A percentile compares a stretch with the other conserved stretches of the same genome.
Evolutionary conservation across 257 asterid genomes (phyloP).

Genomic region (Scutellaria galericulata): DNA sequence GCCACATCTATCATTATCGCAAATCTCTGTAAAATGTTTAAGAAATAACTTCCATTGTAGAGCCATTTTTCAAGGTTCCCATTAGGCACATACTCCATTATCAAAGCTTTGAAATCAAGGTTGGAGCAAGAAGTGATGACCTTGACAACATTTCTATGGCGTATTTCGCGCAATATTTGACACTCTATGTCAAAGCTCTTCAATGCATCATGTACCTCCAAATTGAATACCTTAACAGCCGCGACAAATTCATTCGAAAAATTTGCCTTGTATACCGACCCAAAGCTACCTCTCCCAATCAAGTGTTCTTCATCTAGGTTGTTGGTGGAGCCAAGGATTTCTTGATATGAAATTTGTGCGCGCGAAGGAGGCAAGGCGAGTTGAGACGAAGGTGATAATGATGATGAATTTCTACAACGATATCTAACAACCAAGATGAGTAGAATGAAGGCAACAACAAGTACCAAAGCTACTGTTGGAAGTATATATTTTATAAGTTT

Average conservation of each 20-base stretch:
- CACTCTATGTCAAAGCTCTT: slow-evolving; percentile 14
- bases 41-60: neutral
- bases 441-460: neutral
- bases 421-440: neutral
- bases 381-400: neutral
- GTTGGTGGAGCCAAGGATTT: neutral
- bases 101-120: slow-evolving; percentile 19
- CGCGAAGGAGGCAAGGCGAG: too few species aligned
- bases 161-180: neutral
- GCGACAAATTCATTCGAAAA: neutral
- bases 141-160: slow-evolving; percentile 16
- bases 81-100: slow-evolving; percentile 1
- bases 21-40: neutral
- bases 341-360: neutral
- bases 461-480: neutral
- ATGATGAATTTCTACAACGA: neutral
- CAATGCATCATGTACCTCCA: neutral
- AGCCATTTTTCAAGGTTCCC: slow-evolving; percentile 12
- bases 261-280: neutral
- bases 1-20: slow-evolving; percentile 1
- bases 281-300: slow-evolving; percentile 14
- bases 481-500: neutral
- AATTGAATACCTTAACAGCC: slow-evolving; percentile 6
- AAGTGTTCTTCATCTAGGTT: neutral
- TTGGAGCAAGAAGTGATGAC: neutral